Base-by-base conservation (phyloP, 352 stramenopile genomes). In the Albugo candida region DNA sequence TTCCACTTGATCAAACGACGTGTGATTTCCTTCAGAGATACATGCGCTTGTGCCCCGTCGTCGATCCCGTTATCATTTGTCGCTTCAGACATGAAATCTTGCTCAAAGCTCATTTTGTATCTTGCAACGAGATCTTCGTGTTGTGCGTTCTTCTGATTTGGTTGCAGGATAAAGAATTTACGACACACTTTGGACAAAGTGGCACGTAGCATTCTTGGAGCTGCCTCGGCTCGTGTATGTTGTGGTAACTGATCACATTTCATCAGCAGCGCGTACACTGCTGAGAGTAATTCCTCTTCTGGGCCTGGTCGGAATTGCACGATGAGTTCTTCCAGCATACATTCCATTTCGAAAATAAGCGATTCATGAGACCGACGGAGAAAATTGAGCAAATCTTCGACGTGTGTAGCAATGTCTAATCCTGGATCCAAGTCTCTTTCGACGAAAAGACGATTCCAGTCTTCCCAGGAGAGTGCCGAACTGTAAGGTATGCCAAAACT, bases 281-380 rank as follows among this genome's bases (percentile, higher is more conserved):
- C 93, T 5, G 83, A 94, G 13, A 98, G 67, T 48, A 99, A 71
- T 60, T 99, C 94, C 60, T 98, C 93, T 61, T 98, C 93, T 5
- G 95, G 94, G 46, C 95, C 94, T 13, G 91, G 92, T 1, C 94
- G 83, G 55, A 98, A 98, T 37, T 93, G 88, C 5, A 95, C 92
- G 58, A 98, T 98, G 55, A 99, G 81, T 56, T 99, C 93, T 66
- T 99, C 94, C 27, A 99, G 64, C 61, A 99, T 96, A 27, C 82
- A 91, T 69, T 99, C 95, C 68, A 98, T 93, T 58, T 96, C 86
- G 56, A 92, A 92, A 41, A 74, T 92, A 39, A 95, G 64, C 18
- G 77, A 71, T 49, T 88, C 73, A 55, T 83, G 82, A 50, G 75
- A 81, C 59, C 87, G 81, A 65, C 64, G 96, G 18, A 98, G 63